Conservation (phyloP, 371 early-diverging fungal species). For the Mortierella sp. region DNA sequence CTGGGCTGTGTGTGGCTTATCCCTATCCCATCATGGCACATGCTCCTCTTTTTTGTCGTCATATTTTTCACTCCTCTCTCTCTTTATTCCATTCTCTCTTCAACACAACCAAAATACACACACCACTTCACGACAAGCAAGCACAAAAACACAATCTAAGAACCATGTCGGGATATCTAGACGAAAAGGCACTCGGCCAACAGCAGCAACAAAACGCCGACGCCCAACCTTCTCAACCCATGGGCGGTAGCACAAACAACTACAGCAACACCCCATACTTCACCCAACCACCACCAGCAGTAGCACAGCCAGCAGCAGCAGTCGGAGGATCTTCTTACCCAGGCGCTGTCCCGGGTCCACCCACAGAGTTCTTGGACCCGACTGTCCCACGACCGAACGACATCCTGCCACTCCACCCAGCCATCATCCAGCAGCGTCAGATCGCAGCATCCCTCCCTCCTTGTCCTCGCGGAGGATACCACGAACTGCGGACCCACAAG, state of each 20-base stretch:
- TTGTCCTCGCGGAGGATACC: slow-evolving; percentile 49
- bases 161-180: slow-evolving; percentile 19
- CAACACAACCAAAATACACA: not conserved
- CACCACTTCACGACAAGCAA: not conserved
- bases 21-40: too few species aligned
- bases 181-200: not conserved
- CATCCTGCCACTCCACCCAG: slow-evolving; percentile 46
- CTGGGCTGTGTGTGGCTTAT: too few species aligned
- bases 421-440: slow-evolving; percentile 49
- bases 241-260: not conserved
- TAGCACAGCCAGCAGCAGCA: not conserved
- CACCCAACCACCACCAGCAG: slow-evolving; percentile 3
- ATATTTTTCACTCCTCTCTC: too few species aligned
- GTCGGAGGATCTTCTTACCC: slow-evolving; percentile 17
- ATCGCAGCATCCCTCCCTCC: slow-evolving; percentile 46
- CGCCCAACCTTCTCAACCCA: slow-evolving; percentile 1
- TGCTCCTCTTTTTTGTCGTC: too few species aligned
- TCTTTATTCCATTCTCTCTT: not conserved
- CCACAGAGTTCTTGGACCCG: slow-evolving; percentile 33
- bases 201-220: not conserved
- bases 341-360: slow-evolving; percentile 21
- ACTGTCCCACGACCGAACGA: slow-evolving; percentile 46
- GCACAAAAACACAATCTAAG: not conserved
- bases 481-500: slow-evolving; percentile 37
- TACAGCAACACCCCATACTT: not conserved